Base-by-base conservation (phyloP, 2,329 filamentous ascomycete genomes). In the Penicillium verrucosum region DNA sequence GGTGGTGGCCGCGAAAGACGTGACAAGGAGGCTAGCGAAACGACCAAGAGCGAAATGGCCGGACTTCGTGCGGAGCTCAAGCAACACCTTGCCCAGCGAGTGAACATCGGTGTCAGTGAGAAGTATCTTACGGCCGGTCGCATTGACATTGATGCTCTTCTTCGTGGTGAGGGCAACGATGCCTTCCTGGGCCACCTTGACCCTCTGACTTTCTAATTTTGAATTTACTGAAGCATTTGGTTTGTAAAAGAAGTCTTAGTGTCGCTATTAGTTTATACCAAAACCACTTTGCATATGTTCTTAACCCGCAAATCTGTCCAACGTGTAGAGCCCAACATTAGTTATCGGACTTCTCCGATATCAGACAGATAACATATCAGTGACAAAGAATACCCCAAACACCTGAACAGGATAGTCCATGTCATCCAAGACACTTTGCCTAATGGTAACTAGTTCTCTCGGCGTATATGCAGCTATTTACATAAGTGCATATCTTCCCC, bases 21-120 rank as follows among this genome's bases (percentile, higher is more conserved):
- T 75, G 88, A 94, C 70, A 85, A 87, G 67, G 85, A 88, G 74
- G 86, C 86, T 8, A 81, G 83, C 49, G 79, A 74, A 7, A 71
- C 92, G 66, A 86, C 81, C 2, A 96, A 94, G 75, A 86, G 80
- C 0, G 90, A 97, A 72, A 73, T 95, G 66, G 85, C 80, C 1
- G 82, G 79, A 0, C 73, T 94, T 71, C 84, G 85, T 63, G 89
- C 85, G 0, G 86, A 95, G 75, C 73, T 97, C 66, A 87, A 84
- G 66, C 81, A 83, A 42, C 73, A 95, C 65, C 73, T 97, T 68
- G 79, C 80, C 4, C 83, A 87, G 73, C 83, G 90, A 57, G 84
- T 97, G 54, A 97, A 97, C 68, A 81, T 91, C 16, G 92, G 93
- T 7, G 90, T 96, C 27, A 96, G 90, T 68, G 90, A 92, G 76